These are phyloP conservation scores for Prunus yedoensis DNA, from an alignment of 331 rosid species.

Conservation along the genomic window DNA sequence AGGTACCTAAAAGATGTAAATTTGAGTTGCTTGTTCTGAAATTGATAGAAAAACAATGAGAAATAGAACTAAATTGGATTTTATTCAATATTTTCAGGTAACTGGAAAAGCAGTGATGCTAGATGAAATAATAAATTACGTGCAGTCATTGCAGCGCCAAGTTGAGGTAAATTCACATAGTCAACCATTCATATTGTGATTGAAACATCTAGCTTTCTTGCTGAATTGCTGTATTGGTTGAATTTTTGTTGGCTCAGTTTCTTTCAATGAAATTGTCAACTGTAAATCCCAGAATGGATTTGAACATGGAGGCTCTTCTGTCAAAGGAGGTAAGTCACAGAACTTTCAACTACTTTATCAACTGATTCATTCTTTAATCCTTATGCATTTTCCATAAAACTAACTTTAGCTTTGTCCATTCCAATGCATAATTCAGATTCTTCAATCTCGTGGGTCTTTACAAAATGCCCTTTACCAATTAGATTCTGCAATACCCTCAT, in stretches of 20 bases:
- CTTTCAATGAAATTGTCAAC: constrained; percentile 66
- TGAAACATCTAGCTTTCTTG: not conserved
- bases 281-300: constrained; percentile 55
- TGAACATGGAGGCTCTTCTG: constrained; percentile 48
- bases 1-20: constrained; percentile 34
- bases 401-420: not conserved
- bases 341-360: not conserved
- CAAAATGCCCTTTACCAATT: constrained; percentile 35
- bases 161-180: constrained; percentile 49
- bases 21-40: constrained; percentile 10
- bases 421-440: constrained; percentile 32
- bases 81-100: constrained; percentile 28
- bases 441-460: constrained; percentile 44
- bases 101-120: constrained; percentile 70
- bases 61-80: constrained; percentile 14
- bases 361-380: not conserved
- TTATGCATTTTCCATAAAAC: not conserved
- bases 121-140: constrained; percentile 64
- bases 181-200: not conserved
- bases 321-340: constrained; percentile 47
- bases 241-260: constrained; percentile 39
- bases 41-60: not conserved
- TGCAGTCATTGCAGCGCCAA: constrained; percentile 62
- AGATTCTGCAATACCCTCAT: constrained; percentile 34
- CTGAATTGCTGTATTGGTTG: not conserved